Evolutionary conservation across 306 rosid species (phyloP).

Genomic region (Carpinus viminea): DNA sequence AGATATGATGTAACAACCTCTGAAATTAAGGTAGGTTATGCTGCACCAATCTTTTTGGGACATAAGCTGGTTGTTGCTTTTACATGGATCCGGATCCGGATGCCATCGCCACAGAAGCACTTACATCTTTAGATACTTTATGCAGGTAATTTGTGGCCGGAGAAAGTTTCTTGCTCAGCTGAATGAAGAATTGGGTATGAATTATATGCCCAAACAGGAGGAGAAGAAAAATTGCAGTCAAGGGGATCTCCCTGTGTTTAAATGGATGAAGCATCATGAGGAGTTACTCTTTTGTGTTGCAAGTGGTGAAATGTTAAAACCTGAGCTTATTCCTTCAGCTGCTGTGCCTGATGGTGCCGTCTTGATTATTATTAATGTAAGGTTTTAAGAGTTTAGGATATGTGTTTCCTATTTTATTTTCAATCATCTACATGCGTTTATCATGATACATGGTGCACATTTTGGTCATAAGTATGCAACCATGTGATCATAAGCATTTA

Average conservation of each 20-base stretch:
- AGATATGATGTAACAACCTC: conserved; percentile 41
- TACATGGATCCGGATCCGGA: neutral
- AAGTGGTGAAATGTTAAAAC: conserved; percentile 23
- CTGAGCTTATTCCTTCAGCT: conserved; percentile 40
- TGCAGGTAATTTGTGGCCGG: conserved; percentile 33
- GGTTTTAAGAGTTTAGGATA: neutral
- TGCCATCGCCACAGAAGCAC: neutral
- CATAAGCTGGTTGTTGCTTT: neutral
- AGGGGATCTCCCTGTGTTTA: conserved; percentile 16
- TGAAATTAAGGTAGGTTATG: conserved; percentile 39
- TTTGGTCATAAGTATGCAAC: neutral
- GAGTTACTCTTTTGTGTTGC: conserved; percentile 36
- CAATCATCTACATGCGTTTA: neutral
- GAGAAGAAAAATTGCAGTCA: conserved; percentile 8
- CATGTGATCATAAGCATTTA: neutral
- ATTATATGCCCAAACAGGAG: conserved; percentile 10
- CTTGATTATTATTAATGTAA: conserved; percentile 36
- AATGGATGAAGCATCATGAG: conserved; percentile 23
- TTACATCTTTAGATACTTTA: conserved; percentile 1
- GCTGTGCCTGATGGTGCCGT: conserved; percentile 30
- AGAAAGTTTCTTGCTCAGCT: conserved; percentile 47
- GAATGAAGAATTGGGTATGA: conserved; percentile 27
- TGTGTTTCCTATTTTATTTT: conserved; percentile 3
- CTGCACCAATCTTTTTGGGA: neutral
- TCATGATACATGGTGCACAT: neutral